phyloP scores from a whole-genome alignment of 768 basidiomycete genomes.

The Boletus bicolor region DNA sequence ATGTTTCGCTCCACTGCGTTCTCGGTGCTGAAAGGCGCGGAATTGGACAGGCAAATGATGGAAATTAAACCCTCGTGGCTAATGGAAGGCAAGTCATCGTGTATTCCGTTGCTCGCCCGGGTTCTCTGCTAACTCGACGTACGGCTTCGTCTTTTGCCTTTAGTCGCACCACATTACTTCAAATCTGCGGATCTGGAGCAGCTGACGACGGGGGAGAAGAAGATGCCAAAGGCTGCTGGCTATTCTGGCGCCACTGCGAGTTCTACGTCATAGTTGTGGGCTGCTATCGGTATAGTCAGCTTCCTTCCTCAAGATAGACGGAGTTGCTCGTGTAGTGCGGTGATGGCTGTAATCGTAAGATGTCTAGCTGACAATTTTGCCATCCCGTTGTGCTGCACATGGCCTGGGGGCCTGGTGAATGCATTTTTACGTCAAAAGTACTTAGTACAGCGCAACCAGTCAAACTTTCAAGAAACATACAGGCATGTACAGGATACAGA shows the following conservation, averaged over 20 bases:
- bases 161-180: conserved; percentile 97
- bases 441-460: background rate
- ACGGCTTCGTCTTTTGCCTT: background rate
- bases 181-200: conserved; percentile 81
- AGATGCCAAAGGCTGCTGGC: conserved; percentile 82
- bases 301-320: background rate
- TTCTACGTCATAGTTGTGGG: conserved; percentile 7
- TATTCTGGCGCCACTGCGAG: conserved; percentile 19
- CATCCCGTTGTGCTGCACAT: background rate
- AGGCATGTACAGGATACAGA: conserved; percentile 1
- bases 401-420: background rate
- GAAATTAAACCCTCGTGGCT: conserved; percentile 97
- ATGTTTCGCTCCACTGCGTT: background rate
- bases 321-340: background rate
- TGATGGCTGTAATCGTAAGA: conserved; percentile 1
- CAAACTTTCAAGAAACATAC: conserved; percentile 1
- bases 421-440: background rate
- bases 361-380: background rate
- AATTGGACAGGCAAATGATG: conserved; percentile 75
- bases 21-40: background rate
- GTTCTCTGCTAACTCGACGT: conserved; percentile 1
- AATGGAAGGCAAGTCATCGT: conserved; percentile 64
- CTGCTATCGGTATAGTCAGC: background rate
- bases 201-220: conserved; percentile 77
- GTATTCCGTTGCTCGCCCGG: background rate